Evolutionary conservation across 371 early-diverging fungal genomes (phyloP), one percentile per base, ranked within the genome.

Genomic region (Mucor piriformis): DNA sequence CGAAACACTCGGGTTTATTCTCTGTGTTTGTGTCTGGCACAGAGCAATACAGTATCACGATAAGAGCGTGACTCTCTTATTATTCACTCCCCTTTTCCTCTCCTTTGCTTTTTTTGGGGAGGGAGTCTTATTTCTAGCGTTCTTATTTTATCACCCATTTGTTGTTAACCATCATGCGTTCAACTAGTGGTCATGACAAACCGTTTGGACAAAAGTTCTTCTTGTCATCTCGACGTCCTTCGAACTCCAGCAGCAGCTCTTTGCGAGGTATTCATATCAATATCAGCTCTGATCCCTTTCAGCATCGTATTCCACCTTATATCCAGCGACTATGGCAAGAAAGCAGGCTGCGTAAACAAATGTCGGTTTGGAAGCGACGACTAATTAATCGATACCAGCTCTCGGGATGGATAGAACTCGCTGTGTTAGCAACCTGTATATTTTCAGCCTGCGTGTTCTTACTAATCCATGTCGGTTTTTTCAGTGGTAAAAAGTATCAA

Each of bases 281-380:
- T 52, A 81, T 81, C 38, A 73, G 71, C 23, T 77, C 81, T 6
- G 81, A 81, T 61, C 81, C 81, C 2, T 81, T 81, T 51, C 81
- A 76, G 44, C 76, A 81, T 50, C 76, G 81, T 10, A 76, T 77
- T 37, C 78, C 74, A 24, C 70, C 78, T 10, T 70, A 77, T 47
- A 57, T 77, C 11, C 78, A 81, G 63, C 63, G 72, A 18, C 55
- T 67, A 4, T 81, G 81, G 81, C 77, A 81, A 57, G 76, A 76
- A 42, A 74, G 74, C 10, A 70, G 63, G 56, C 13, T 69, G 24
- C 68, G 71, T 16, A 62, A 61, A 16, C 42, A 48, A 0, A 23
- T 74, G 6, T 66, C 66, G 0, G 23, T 62, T 6, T 43, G 52
- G 32, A 61, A 57, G 40, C 48, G 64, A 43, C 68, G 76, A 5